Evolutionary conservation across 495 filamentous ascomycete genomes (phyloP).

Genomic region (Xylaria grammica): DNA sequence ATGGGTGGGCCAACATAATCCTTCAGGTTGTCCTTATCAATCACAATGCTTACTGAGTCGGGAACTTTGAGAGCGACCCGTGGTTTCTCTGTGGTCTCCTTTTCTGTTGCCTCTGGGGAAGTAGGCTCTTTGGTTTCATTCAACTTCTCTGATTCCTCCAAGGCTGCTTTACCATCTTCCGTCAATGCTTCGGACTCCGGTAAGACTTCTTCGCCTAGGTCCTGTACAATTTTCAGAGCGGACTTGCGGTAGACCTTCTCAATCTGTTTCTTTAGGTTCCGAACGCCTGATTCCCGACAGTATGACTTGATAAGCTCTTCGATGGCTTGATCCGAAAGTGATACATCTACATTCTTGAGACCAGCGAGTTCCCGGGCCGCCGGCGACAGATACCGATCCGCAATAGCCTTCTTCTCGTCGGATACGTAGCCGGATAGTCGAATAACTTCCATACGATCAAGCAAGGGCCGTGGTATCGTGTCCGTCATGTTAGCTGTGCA

Average conservation of each 20-base stretch:
- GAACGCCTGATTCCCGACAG: constrained; percentile 94
- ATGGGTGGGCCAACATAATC: constrained; percentile 97
- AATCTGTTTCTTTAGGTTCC: constrained; percentile 99
- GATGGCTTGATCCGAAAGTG: constrained; percentile 81
- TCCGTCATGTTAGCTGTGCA: constrained; percentile 99
- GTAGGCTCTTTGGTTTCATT: constrained; percentile 28
- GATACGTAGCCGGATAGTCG: constrained; percentile 95
- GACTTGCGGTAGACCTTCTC: constrained; percentile 99
- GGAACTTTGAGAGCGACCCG: constrained; percentile 84
- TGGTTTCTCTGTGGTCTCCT: constrained; percentile 65
- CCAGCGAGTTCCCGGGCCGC: constrained; percentile 90
- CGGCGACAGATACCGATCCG: constrained; percentile 88
- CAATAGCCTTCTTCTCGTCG: constrained; percentile 99
- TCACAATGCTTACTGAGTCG: constrained; percentile 82
- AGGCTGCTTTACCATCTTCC: constrained; percentile 83
- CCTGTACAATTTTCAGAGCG: constrained; percentile 94
- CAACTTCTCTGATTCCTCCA: constrained; percentile 64
- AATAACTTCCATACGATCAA: constrained; percentile 99
- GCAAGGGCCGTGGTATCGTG: constrained; percentile 91
- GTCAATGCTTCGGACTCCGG: constrained; percentile 84
- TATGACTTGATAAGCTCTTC: constrained; percentile 98
- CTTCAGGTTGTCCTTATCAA: constrained; percentile 88
- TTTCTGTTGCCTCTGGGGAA: constrained; percentile 34
- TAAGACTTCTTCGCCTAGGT: constrained; percentile 85
- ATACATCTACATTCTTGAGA: constrained; percentile 87